A percentile compares a stretch with the other conserved stretches of the same genome.
These are phyloP conservation scores for Yamadazyma sp. DNA, from an alignment of 1,139 yeast species.

Conservation along the genomic window DNA sequence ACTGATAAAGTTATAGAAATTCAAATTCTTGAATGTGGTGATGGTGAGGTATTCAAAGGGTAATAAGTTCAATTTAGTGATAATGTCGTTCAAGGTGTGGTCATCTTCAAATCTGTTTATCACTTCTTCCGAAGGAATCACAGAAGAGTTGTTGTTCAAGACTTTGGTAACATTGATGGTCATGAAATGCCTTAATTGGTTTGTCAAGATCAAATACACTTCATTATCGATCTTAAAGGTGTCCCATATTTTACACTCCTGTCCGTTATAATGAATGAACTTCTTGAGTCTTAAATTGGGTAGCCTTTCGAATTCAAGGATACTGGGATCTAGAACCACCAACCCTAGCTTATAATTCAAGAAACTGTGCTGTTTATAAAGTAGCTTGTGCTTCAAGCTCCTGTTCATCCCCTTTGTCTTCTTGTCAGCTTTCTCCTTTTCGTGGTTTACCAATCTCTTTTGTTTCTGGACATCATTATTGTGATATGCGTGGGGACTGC, in stretches of 20 bases:
- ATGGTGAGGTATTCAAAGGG: slow-evolving; percentile 18
- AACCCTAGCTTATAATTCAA: slow-evolving; percentile 14
- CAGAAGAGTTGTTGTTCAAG: slow-evolving; percentile 2
- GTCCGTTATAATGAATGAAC: slow-evolving; percentile 9
- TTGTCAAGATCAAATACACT: slow-evolving; percentile 11
- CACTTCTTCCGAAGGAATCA: slow-evolving; percentile 3
- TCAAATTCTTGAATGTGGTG: slow-evolving; percentile 9
- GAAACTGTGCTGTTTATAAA: slow-evolving; percentile 9
- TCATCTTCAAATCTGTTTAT: slow-evolving; percentile 8
- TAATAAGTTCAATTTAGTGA: slow-evolving; percentile 12
- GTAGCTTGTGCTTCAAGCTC: slow-evolving; percentile 11
- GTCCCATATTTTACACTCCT: slow-evolving; percentile 16
- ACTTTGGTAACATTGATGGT: slow-evolving; percentile 8
- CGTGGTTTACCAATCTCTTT: slow-evolving; percentile 21
- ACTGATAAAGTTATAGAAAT: slow-evolving; percentile 17
- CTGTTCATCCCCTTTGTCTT: slow-evolving; percentile 7
- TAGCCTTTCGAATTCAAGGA: slow-evolving; percentile 14
- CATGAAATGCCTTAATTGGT: slow-evolving; percentile 12
- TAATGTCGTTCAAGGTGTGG: slow-evolving; percentile 8
- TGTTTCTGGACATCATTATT: slow-evolving; percentile 34
- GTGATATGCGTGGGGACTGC: slow-evolving; percentile 19
- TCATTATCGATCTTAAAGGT: slow-evolving; percentile 8
- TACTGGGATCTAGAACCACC: slow-evolving; percentile 7
- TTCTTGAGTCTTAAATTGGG: slow-evolving; percentile 5
- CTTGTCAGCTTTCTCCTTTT: slow-evolving; percentile 5